Base-by-base conservation (phyloP, 192 early-diverging fungal species). In the Linnemannia hyalina region DNA sequence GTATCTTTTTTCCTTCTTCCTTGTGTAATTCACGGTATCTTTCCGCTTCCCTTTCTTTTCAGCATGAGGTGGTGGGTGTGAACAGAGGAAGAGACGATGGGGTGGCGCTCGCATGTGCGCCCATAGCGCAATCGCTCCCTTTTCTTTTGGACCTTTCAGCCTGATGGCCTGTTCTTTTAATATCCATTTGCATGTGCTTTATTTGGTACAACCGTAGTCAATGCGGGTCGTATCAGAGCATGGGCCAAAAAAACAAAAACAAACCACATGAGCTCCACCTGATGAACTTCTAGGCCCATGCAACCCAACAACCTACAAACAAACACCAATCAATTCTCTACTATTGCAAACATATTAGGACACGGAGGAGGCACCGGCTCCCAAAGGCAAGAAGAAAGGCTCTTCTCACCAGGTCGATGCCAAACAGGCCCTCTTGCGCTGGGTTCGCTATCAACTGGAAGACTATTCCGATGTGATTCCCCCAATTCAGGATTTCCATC, bases 391-490 rank as follows among this genome's bases (percentile, higher is more conserved):
- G 60, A 85, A 85, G 54, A 76, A 76, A 23, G 78, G 54, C 6
- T 40, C 78, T 1, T 85, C 83, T 6, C 83, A 85, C 35, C 83
- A 85, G 23, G 81, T 83, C 13, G 91, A 92, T 63, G 88, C 91
- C 32, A 92, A 90, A 54, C 82, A 88, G 35, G 91, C 91, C 10
- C 72, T 92, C 6, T 76, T 92, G 32, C 88, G 86, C 60, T 92
- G 91, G 91, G 91, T 92, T 3, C 88, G 89, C 16, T 88, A 87
- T 44, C 91, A 92, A 49, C 73, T 92, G 8, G 89, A 90, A 46
- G 91, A 90, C 46, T 92, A 90, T 54, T 85, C 89, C 13, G 82
- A 86, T 60, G 81, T 92, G 35, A 92, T 92, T 40, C 91, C 89
- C 16, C 77, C 87, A 35, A 88, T 92, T 49, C 89, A 90, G 70